Conservation (phyloP, 2,329 filamentous ascomycete species). For the Exophiala calicioides region DNA sequence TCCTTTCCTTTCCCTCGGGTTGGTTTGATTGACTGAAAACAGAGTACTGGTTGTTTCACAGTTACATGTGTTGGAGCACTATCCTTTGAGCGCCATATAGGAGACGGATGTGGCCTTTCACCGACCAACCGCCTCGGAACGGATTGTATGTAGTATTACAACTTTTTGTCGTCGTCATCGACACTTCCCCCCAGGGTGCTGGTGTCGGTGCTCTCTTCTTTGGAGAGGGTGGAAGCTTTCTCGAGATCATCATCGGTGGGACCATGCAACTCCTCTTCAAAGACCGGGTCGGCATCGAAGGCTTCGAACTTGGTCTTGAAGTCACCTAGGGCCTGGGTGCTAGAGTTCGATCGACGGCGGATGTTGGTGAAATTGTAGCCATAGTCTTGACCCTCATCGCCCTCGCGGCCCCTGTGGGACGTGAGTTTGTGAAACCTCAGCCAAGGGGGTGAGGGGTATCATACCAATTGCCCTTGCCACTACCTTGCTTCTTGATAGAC, state of each 20-base stretch:
- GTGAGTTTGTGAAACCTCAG: slow-evolving; percentile 7
- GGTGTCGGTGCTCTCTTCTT: slow-evolving; percentile 55
- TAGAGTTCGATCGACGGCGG: slow-evolving; percentile 91
- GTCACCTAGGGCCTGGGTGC: slow-evolving; percentile 69
- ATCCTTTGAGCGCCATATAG: slow-evolving; percentile 24
- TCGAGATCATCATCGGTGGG: slow-evolving; percentile 59
- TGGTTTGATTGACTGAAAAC: slow-evolving; percentile 6
- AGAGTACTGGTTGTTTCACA: slow-evolving; percentile 17
- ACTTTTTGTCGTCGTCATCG: slow-evolving; percentile 55
- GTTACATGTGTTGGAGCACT: slow-evolving; percentile 26
- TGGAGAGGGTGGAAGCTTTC: slow-evolving; percentile 44
- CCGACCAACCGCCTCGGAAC: slow-evolving; percentile 13
- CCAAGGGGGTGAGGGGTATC: slow-evolving; percentile 34
- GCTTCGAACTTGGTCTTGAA: slow-evolving; percentile 98
- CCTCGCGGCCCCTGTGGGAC: slow-evolving; percentile 70
- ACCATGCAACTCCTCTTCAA: slow-evolving; percentile 82
- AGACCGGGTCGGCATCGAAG: slow-evolving; percentile 84
- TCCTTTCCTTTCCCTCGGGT: neutral
- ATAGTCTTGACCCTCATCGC: slow-evolving; percentile 81
- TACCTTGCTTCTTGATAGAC: slow-evolving; percentile 96
- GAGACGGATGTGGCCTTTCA: slow-evolving; percentile 14
- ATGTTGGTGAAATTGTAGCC: slow-evolving; percentile 80
- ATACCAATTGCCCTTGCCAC: slow-evolving; percentile 92
- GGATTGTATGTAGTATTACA: slow-evolving; percentile 35
- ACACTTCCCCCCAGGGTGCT: slow-evolving; percentile 60